Base-by-base conservation (phyloP, 768 basidiomycete species). In the Boletus rubroflammeus region DNA sequence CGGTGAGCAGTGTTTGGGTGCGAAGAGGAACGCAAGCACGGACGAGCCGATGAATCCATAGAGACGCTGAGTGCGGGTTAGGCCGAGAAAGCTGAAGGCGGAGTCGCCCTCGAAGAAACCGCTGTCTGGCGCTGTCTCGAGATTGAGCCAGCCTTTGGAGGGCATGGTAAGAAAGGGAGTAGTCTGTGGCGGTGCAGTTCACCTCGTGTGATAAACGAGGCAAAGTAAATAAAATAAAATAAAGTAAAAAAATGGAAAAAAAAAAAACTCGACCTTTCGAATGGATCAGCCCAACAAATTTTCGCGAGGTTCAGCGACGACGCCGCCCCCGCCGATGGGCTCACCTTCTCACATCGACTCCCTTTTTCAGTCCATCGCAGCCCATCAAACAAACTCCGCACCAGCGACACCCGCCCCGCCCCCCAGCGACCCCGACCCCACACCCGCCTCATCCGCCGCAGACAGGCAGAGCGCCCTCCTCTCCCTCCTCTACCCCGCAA, bases 31-130 rank as follows among this genome's bases (percentile, higher is more conserved):
- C n/a, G 32, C 23, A 19, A 35, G 26, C 23, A 9, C 85, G 69
- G 67, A 87, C 93, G 93, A 95, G 46, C 78, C 88, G 49, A 78
- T 71, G 65, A 97, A 96, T 11, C 94, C 93, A 72, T 93, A 94
- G 56, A 97, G 72, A 47, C 93, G 73, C 61, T 92, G 86, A 17
- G 80, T 90, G 60, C 85, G 79, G 35, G 92, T 88, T 50, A 96
- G 75, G 3, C 85, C 84, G 11, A 97, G 77, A 55, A 83, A 84
- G 54, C 79, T 80, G 78, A 92, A 96, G 7, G 93, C 92, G 13
- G 92, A 88, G 63, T 93, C 90, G 26, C 91, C 88, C 73, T 95
- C 90, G 57, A 93, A 93, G 73, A 88, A 87, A 58, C 87, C 84
- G 36, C 81, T 85, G 64, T 93, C 90, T 6, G 90, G 86, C 15